These are phyloP conservation scores for Pseudogymnoascus sp. DNA, from an alignment of 2,329 filamentous ascomycete genomes.

Conservation along the genomic window DNA sequence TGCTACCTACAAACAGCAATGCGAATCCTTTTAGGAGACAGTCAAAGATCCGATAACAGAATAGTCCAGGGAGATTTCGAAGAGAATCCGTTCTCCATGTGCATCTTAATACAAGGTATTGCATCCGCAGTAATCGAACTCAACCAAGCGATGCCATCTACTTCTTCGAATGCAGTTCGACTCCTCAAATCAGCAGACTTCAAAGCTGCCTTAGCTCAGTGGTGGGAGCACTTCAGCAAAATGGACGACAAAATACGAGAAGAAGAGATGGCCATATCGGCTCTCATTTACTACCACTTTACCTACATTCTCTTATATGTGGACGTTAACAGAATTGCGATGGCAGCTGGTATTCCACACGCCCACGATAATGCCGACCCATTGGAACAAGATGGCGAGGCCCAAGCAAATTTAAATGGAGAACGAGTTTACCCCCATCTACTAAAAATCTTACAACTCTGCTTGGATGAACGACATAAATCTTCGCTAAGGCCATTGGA, in stretches of 20 bases:
- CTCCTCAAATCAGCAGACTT: background rate
- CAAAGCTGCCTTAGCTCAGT: background rate
- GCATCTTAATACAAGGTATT: background rate
- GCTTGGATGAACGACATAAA: background rate
- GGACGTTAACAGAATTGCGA: background rate
- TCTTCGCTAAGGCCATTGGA: background rate
- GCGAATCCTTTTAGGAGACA: background rate
- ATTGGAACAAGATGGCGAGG: background rate
- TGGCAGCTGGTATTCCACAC: background rate
- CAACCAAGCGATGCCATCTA: background rate
- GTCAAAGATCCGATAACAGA: background rate
- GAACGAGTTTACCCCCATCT: background rate
- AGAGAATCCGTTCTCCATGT: background rate
- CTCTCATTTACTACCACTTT: background rate
- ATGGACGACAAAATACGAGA: background rate
- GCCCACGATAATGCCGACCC: background rate
- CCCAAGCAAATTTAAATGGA: background rate
- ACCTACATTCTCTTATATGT: background rate
- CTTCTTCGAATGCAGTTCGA: background rate
- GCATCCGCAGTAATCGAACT: background rate
- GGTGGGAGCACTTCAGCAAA: background rate
- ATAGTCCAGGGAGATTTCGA: background rate
- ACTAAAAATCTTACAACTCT: background rate
- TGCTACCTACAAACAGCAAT: slow-evolving; percentile 15
- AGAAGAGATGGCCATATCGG: background rate